Evolutionary conservation across 75 land plant species (phyloP).

Genomic region (Pinus tabuliformis): DNA sequence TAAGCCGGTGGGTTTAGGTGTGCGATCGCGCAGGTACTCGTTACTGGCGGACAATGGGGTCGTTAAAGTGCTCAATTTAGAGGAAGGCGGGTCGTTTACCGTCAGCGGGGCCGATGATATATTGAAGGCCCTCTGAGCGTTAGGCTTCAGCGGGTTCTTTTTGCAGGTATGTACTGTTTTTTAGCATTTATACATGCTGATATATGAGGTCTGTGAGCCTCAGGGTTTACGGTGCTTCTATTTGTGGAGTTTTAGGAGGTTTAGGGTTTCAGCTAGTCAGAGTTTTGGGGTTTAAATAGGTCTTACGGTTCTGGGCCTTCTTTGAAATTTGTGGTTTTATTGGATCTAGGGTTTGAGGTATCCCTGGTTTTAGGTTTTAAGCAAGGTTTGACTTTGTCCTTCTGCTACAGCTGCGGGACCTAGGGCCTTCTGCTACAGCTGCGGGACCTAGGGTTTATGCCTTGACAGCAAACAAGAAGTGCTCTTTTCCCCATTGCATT

Average conservation of each 20-base stretch:
- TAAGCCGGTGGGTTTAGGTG: constrained; percentile 75
- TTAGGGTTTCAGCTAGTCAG: not conserved
- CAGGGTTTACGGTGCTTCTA: not conserved
- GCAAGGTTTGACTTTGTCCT: no score
- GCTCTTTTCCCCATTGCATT: no score
- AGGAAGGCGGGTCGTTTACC: constrained; percentile 79
- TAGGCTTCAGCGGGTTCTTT: no score
- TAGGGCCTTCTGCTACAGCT: no score
- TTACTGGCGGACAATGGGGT: constrained; percentile 80
- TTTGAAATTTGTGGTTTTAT: not conserved
- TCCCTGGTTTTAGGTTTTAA: not conserved
- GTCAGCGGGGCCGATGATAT: constrained; percentile 80
- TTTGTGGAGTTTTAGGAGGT: not conserved
- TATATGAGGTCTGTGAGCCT: no score
- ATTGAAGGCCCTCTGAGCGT: constrained; percentile 53
- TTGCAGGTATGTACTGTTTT: no score
- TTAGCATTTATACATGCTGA: no score
- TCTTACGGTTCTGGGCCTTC: not conserved
- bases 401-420: no score
- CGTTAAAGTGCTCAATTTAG: constrained; percentile 79
- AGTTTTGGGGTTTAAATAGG: not conserved
- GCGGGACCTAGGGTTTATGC: no score
- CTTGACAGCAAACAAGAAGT: no score
- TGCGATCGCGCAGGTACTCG: constrained; percentile 65
- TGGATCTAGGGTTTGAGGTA: not conserved